Evolutionary conservation across 805 yeast genomes (phyloP).

Genomic region (Kluyveromyces starmeri): DNA sequence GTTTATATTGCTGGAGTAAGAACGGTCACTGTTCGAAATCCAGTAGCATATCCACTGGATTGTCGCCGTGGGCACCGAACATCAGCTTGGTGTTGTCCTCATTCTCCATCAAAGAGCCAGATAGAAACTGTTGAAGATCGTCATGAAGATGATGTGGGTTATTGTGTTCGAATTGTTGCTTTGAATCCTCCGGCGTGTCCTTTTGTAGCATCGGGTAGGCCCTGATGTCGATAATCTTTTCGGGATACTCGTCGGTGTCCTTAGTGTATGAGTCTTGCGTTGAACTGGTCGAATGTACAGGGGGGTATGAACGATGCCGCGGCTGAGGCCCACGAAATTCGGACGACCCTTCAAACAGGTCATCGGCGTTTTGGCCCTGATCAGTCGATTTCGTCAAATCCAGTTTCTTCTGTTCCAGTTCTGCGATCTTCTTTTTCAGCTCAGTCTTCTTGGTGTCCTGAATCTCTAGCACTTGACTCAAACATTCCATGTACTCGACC

Average conservation of each 20-base stretch:
- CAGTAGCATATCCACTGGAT: conserved; percentile 23
- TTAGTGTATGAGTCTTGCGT: not conserved
- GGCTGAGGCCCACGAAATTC: too few relatives aligned
- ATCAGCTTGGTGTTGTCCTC: conserved; percentile 27
- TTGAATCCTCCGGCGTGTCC: not conserved
- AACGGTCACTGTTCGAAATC: conserved; percentile 21
- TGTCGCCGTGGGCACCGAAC: conserved; percentile 12
- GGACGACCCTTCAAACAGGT: not conserved
- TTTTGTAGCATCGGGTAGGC: conserved; percentile 7
- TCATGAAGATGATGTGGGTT: conserved; percentile 11
- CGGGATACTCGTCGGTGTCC: conserved; percentile 11
- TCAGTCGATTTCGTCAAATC: not conserved
- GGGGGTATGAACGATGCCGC: too few relatives aligned
- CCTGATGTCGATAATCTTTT: conserved; percentile 23
- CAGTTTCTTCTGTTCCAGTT: conserved; percentile 22
- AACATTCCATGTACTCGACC: conserved; percentile 67
- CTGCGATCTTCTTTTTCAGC: conserved; percentile 33
- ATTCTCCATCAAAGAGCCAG: conserved; percentile 26
- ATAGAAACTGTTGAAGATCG: conserved; percentile 25
- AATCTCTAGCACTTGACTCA: conserved; percentile 48
- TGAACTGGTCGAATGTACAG: not conserved
- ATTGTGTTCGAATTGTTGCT: conserved; percentile 5
- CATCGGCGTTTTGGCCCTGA: not conserved
- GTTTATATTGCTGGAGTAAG: too few relatives aligned
- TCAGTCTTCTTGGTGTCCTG: conserved; percentile 43